Evolutionary conservation across 2,329 filamentous ascomycete genomes (phyloP), one percentile per base, ranked within the genome.

Genomic region (Helotiales sp.): DNA sequence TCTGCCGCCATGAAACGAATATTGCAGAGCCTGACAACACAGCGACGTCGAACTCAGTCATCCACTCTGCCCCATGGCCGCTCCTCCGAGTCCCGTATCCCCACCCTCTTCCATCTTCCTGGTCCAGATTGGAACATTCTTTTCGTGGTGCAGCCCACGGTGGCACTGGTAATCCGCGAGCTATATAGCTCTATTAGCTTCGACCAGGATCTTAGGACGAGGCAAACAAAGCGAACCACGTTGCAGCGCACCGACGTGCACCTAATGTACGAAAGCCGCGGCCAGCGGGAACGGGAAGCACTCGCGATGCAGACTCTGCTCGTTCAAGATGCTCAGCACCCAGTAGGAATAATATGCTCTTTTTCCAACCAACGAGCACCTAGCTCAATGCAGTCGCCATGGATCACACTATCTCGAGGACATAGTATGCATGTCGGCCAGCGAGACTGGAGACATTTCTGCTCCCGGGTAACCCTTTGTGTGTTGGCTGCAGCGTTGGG

Each of bases 161-260:
- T 54, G 24, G 22, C 51, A 53, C 25, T 40, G 42, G 49, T 36
- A 33, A 50, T 36, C 47, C 50, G 42, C 55, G 25, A 55, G 30
- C 51, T 33, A 51, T 36, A 50, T 53, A 29, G 30, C 34, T 27
- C 15, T 36, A 49, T 53, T 57, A 55, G 57, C 30, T 48, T 22
- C 19, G 19, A 24, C 52, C 54, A 31, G 50, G 38, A 46, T 59
- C 15, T 47, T 30, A 34, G 31, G 49, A 53, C 61, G 58, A 67
- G 60, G 66, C 63, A 63, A 61, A 61, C 55, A 62, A 64, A 66
- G 69, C 68, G 63, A 66, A 63, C 58, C 69, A 71, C 67, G 69
- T 71, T 62, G 68, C 67, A 69, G 46, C 13, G 25, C 36, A 33
- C 52, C n/a, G n/a, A n/a, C n/a, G n/a, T n/a, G n/a, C n/a, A n/a